Evolutionary conservation across 768 basidiomycete genomes (phyloP), one percentile per base, ranked within the genome.

Genomic region (Tylopilus vinaceipallidus): DNA sequence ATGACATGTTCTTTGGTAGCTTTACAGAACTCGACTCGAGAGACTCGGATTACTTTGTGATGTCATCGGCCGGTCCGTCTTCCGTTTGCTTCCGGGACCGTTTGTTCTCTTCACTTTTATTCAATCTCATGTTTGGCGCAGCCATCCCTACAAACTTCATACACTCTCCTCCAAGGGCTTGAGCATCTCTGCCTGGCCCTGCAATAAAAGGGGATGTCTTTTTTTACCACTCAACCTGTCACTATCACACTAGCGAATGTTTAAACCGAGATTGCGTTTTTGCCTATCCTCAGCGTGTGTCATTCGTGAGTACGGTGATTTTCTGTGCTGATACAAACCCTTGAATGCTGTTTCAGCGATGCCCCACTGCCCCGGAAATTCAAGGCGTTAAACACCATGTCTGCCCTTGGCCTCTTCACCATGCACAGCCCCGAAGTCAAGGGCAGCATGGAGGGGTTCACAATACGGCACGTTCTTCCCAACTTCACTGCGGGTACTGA

Each of bases 351-450:
- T 22, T 35, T 64, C 50, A 78, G 77, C n/a, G 71, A 72, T 39
- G 74, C 83, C 3, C 52, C 79, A 2, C 66, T 88, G 5, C 70
- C 79, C 20, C 84, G 94, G 55, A 81, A 83, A 39, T 95, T 88
- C 59, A 93, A 91, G 39, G 93, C 88, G 2, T 74, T 95, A 32
- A 89, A 88, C 59, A 90, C 94, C 79, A 83, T 83, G 11, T 78
- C 84, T 24, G 82, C 83, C 0, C 76, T 95, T 4, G 84, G 83
- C 0, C 80, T 82, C 0, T 84, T 86, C 72, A 86, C 93, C 58
- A 86, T 92, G 82, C 81, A 82, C 45, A 90, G 92, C 62, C 88
- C 90, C 9, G 83, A 88, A 29, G 86, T 92, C 52, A 85, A 82
- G 59, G 72, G 71, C 46, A 82, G 77, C 53, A 85, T 95, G 79